Evolutionary conservation across 2,329 filamentous ascomycete species (phyloP), one percentile per base, ranked within the genome.

Genomic region (Penicillium sclerotigenum): DNA sequence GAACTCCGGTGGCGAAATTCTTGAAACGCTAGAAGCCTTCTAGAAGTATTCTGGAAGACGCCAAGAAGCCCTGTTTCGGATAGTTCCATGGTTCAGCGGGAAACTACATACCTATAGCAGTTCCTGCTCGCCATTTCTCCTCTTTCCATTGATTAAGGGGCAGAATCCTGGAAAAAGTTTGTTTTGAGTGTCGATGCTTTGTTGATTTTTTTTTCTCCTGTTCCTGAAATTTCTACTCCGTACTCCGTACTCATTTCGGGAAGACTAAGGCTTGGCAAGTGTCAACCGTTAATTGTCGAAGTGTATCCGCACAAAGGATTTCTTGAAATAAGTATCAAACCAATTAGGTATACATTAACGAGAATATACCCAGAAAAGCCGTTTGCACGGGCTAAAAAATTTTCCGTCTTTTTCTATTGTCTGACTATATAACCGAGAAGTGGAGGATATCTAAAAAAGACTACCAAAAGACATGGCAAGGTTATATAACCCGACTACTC

Each of bases 21-120:
- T 24, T 29, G 4, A 33, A 33, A 34, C 62, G 55, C 69, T 67
- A 71, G 69, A 71, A 70, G 43, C 42, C 52, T 69, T 71, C 67
- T 52, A 65, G 70, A 72, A 72, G 41, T 29, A 47, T 67, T 69
- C 61, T 63, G 42, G 68, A 71, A 71, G 38, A 53, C 64, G 50
- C 66, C 62, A 57, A 69, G 62, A 67, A 65, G 47, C 33, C 52
- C 24, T 3, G 33, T 55, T 34, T 51, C n/a, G 38, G 26, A 9
- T 26, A 8, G n/a, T 38, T 31, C 53, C 53, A 55, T 46, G 53
- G 53, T 46, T 46, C 53, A 40, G 13, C n/a, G 11, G 26, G 13
- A 11, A 26, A 45, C n/a, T 20, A 34, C 7, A 24, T 20, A 37
- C 34, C 34, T 18, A 37, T 2, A 6, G 8, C 4, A 20, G 28